Base-by-base conservation (phyloP, 495 filamentous ascomycete genomes). In the Eremomyces bilateralis region DNA sequence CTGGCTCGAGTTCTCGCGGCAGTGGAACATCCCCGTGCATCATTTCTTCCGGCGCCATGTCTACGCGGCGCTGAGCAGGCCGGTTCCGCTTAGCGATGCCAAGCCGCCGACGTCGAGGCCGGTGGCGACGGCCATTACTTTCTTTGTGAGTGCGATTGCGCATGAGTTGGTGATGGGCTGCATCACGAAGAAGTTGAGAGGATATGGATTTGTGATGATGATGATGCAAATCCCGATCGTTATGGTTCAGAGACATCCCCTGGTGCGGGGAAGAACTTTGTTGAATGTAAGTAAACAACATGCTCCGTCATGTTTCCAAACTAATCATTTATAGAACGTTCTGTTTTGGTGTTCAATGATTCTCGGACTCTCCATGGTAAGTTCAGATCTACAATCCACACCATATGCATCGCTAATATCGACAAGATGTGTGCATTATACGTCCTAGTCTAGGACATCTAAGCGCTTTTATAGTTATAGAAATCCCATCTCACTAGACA, bases 21-120 rank as follows among this genome's bases (percentile, higher is more conserved):
- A 95, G 59, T 97, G 88, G 88, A 97, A 97, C 51, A 73, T 91
- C 29, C 88, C 88, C 31, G 88, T 97, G n/a, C 90, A 97, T 60
- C 76, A 84, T 50, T 97, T 94, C 61, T 73, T 97, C 43, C 71
- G 88, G 5, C 70, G 88, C 10, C 88, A 97, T 53, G 88, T 97
- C 42, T 97, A 95, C 57, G 72, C 65, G 34, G 80, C 80, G 2
- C n/a, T n/a, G n/a, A n/a, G n/a, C n/a, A n/a, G n/a, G n/a, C n/a
- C n/a, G n/a, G n/a, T n/a, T n/a, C n/a, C n/a, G n/a, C n/a, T n/a
- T n/a, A n/a, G n/a, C n/a, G n/a, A n/a, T n/a, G 73, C 75, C 20
- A 63, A 76, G 21, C 64, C 67, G 10, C 67, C 76, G 45, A 72
- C 88, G 43, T 80, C 77, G 29, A 65, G 78, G 20, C 69, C 72